Evolutionary conservation across 257 asterid genomes (phyloP).

Genomic region (Scutellaria baicalensis): DNA sequence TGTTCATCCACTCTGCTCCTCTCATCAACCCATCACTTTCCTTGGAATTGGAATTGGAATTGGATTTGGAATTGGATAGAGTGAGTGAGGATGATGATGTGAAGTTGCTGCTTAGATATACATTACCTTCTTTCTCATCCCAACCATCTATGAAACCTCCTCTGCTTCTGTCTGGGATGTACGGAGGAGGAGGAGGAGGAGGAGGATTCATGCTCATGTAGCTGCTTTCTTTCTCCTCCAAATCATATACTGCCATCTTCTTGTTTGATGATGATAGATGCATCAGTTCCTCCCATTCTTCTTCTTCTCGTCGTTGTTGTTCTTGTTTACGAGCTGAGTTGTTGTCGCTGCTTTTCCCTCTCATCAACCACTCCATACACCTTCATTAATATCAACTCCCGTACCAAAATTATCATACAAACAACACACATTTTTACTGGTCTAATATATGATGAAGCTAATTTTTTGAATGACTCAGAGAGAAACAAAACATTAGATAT

Average conservation of each 20-base stretch:
- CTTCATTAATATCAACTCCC: slow-evolving; percentile 17
- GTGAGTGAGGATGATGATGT: slow-evolving; percentile 30
- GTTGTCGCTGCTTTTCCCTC: slow-evolving; percentile 26
- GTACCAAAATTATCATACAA: background rate
- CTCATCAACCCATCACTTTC: slow-evolving; percentile 2
- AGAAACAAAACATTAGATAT: slow-evolving; percentile 16
- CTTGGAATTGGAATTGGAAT: too few species aligned
- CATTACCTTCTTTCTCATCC: slow-evolving; percentile 30
- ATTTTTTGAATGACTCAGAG: background rate
- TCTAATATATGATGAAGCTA: too few species aligned
- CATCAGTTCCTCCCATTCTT: slow-evolving; percentile 25
- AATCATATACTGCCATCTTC: slow-evolving; percentile 1
- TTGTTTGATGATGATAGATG: slow-evolving; percentile 13
- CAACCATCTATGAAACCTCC: slow-evolving; percentile 46
- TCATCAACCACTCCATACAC: slow-evolving; percentile 43
- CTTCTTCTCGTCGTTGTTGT: background rate
- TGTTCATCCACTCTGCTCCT: background rate
- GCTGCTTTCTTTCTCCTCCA: background rate
- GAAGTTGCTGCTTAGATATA: background rate
- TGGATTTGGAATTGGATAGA: too few species aligned
- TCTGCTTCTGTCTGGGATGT: slow-evolving; percentile 20
- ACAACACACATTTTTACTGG: too few species aligned
- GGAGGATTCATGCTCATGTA: slow-evolving; percentile 9
- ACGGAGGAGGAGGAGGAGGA: too few species aligned
- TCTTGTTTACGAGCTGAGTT: slow-evolving; percentile 20